Evolutionary conservation across 305 asterid species (phyloP).

Genomic region (Fraxinus platypoda): DNA sequence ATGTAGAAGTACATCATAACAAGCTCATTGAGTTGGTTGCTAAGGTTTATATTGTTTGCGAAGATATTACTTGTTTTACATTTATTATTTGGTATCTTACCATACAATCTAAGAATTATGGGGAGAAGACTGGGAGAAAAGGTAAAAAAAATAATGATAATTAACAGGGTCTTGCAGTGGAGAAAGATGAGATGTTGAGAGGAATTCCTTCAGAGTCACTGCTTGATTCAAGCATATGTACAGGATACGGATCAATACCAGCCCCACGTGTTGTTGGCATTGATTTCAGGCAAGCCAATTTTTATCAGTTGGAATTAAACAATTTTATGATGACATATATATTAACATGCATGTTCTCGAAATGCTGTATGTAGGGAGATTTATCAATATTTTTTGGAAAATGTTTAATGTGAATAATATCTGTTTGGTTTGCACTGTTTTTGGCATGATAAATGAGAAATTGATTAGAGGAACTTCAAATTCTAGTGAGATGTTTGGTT

Average conservation of each 20-base stretch:
- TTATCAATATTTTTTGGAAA: background rate
- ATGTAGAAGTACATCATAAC: constrained; percentile 71
- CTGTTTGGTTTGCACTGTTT: background rate
- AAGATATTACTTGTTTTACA: constrained; percentile 11
- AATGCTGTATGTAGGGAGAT: background rate
- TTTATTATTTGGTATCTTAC: constrained; percentile 10
- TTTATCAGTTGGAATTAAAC: constrained; percentile 6
- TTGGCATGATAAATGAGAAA: background rate
- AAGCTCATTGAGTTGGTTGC: constrained; percentile 81
- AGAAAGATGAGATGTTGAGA: constrained; percentile 59
- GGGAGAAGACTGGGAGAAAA: constrained; percentile 4
- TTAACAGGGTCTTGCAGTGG: constrained; percentile 89
- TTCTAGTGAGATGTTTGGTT: constrained; percentile 9
- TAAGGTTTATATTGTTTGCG: constrained; percentile 56
- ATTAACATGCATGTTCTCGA: background rate
- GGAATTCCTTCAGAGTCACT: constrained; percentile 51
- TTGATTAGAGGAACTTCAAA: background rate
- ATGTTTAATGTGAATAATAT: background rate
- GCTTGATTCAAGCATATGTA: constrained; percentile 49
- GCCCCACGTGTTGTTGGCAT: constrained; percentile 55
- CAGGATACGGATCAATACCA: constrained; percentile 64
- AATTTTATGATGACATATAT: background rate
- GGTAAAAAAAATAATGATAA: constrained; percentile 26
- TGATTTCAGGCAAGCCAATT: constrained; percentile 61
- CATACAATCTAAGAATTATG: constrained; percentile 14